Evolutionary conservation across 2,329 filamentous ascomycete genomes (phyloP), one percentile per base, ranked within the genome.

Genomic region (Fusarium pseudonygamai): DNA sequence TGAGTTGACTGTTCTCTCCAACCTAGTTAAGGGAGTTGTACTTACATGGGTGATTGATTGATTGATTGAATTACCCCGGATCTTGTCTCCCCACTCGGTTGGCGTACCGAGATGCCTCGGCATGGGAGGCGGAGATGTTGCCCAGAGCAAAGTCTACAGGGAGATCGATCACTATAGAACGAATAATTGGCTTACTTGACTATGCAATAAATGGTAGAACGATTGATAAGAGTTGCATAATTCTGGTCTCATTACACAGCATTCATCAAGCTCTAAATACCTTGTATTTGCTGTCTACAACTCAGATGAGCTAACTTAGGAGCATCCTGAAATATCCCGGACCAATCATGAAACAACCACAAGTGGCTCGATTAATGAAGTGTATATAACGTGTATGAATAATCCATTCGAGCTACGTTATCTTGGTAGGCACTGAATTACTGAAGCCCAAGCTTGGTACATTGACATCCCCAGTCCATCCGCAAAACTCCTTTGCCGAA

Each of bases 401-500:
- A 18, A 39, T 30, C 13, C 50, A 40, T 42, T 42, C 50, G 36
- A 55, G 26, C 34, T 55, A 40, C 50, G 18, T 37, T 28, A 55
- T 40, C 34, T 55, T 55, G 34, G 50, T 55, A 55, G 50, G 24
- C 50, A 40, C 26, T 40, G 50, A 40, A 40, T 55, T 55, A 55
- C 50, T 55, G 36, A 55, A 55, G 50, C 50, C 24, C 34, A 52
- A 26, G 32, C 24, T 34, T 24, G 47, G 49, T 26, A 55, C 26
- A 20, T 30, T 37, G 32, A 15, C 40, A 47, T 58, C 45, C 16
- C 42, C 20, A 22, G 45, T 50, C 32, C 32, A 59, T 36, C 32
- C 42, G 56, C 56, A 50, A 59, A 73, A 73, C 71, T 73, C 71
- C 71, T 64, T 74, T 67, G 67, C 71, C 63, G 72, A 74, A 71